Percentiles rank a stretch among this genome's conserved stretches.
phyloP scores from a whole-genome alignment of 1,284 basidiomycete genomes.

The Trichosporon faecale region DNA sequence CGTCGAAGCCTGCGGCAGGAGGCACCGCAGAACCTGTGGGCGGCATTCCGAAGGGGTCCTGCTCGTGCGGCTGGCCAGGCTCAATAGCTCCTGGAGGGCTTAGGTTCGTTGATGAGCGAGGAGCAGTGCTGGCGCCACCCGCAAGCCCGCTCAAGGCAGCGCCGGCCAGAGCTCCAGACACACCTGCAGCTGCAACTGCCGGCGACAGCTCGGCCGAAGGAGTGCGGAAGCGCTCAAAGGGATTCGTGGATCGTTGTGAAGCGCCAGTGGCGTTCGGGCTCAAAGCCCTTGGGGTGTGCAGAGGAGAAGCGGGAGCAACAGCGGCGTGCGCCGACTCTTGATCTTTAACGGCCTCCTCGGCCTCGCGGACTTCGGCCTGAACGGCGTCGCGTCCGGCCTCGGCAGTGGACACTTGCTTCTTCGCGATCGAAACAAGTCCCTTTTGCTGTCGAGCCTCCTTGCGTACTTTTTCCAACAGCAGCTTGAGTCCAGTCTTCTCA shows the following conservation, averaged over 20 bases:
- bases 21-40: neutral
- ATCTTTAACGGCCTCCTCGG: conserved; percentile 56
- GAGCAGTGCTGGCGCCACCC: neutral
- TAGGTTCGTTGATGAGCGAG: neutral
- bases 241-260: conserved; percentile 77
- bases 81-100: neutral
- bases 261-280: conserved; percentile 52
- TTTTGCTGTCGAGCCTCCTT: conserved; percentile 96
- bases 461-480: conserved; percentile 78
- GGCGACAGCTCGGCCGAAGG: neutral
- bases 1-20: conserved; percentile 29
- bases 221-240: conserved; percentile 67
- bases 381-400: conserved; percentile 72
- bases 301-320: conserved; percentile 64
- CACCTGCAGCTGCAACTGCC: conserved; percentile 26
- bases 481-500: conserved; percentile 69
- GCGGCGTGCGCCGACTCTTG: conserved; percentile 57
- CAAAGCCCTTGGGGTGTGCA: conserved; percentile 59
- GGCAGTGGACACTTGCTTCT: conserved; percentile 85
- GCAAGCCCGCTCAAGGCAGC: conserved; percentile 18
- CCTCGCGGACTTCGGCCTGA: conserved; percentile 63
- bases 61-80: neutral
- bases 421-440: conserved; percentile 86
- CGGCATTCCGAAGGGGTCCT: conserved; percentile 30
- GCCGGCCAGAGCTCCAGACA: conserved; percentile 20